Conservation (phyloP, 139 green algal species). For the Pseudopediastrum boryanum region DNA sequence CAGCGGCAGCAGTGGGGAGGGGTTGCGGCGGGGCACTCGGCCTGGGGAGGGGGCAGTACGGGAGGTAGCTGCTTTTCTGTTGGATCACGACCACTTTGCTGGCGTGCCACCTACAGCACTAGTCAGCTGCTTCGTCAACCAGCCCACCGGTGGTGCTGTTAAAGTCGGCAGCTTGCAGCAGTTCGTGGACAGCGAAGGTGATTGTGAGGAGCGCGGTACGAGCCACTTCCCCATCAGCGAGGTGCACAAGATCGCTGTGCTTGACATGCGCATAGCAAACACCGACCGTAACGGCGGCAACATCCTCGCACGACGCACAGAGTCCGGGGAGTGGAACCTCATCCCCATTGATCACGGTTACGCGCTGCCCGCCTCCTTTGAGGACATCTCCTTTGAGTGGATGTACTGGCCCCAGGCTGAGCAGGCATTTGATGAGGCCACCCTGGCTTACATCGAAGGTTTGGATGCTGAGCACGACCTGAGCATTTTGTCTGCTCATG, state of each 20-base stretch:
- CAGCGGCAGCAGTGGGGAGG: conserved; percentile 31
- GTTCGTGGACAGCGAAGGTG: conserved; percentile 57
- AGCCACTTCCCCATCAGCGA: conserved; percentile 51
- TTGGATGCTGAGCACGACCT: conserved; percentile 59
- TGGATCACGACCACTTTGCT: conserved; percentile 66
- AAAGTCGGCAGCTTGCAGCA: conserved; percentile 72
- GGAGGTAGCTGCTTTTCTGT: conserved; percentile 68
- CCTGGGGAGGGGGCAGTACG: conserved; percentile 68
- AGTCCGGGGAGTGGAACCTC: conserved; percentile 44
- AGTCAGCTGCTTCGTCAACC: conserved; percentile 36
- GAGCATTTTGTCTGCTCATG: conserved; percentile 47
- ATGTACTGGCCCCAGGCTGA: conserved; percentile 58
- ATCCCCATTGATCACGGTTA: conserved; percentile 76
- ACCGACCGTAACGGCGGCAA: conserved; percentile 75
- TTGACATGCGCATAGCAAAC: conserved; percentile 72
- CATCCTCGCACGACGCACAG: conserved; percentile 52
- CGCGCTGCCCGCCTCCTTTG: conserved; percentile 56
- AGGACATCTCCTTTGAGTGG: conserved; percentile 73
- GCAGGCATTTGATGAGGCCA: conserved; percentile 45
- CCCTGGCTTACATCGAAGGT: conserved; percentile 51
- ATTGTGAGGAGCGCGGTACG: conserved; percentile 70
- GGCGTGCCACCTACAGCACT: conserved; percentile 69
- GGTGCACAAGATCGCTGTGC: conserved; percentile 66
- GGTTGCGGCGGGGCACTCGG: conserved; percentile 44
- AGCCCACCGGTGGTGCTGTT: conserved; percentile 13